phyloP scores from a whole-genome alignment of 129 eudicot species.

The Centaurea solstitialis region DNA sequence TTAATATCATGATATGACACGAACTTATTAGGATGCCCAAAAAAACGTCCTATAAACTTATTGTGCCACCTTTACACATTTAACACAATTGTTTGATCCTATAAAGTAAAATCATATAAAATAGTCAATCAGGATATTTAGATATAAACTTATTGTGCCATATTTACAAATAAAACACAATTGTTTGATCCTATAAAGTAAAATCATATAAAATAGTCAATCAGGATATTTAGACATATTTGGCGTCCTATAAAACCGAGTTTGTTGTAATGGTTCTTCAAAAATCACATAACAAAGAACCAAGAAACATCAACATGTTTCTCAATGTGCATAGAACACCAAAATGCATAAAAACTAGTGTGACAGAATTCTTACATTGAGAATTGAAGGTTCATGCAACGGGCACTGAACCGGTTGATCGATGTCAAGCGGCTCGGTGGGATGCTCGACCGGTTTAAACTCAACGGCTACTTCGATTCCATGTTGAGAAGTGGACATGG shows the following conservation, averaged over 20 bases:
- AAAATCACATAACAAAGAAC: not conserved
- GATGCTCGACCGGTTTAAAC: constrained; percentile 87
- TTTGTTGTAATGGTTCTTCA: not conserved
- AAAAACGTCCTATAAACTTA: not conserved
- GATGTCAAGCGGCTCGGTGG: constrained; percentile 75
- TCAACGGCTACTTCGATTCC: constrained; percentile 88
- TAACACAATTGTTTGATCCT: too few relatives aligned
- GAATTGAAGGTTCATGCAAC: constrained; percentile 89
- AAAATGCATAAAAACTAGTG: not conserved
- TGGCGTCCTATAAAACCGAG: not conserved
- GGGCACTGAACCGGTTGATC: constrained; percentile 96
- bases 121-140: too few relatives aligned
- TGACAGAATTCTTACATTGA: constrained; percentile 60
- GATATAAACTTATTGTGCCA: not conserved
- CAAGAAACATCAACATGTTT: not conserved
- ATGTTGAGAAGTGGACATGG: constrained; percentile 47
- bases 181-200: too few relatives aligned
- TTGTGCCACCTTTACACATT: not conserved
- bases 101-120: too few relatives aligned
- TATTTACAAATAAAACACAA: too few relatives aligned
- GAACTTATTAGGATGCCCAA: not conserved
- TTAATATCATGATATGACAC: not conserved
- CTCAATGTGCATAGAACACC: not conserved
- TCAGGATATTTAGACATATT: not conserved
- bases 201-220: too few relatives aligned